Base-by-base conservation (phyloP, 1,284 basidiomycete genomes). In the Malassezia yamatoensis region DNA sequence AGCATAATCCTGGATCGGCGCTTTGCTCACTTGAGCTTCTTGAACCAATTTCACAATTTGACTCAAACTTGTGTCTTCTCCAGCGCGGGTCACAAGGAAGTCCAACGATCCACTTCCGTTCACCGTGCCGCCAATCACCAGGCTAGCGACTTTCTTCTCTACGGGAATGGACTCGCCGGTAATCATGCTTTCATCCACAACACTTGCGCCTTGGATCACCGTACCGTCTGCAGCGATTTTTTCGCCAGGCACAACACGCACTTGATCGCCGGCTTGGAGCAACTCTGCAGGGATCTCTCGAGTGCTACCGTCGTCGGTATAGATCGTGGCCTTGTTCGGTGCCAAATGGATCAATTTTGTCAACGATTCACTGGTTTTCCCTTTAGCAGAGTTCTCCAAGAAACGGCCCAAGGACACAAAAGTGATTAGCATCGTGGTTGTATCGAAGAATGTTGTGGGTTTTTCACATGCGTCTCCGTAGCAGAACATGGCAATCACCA, bases 41-140 rank as follows among this genome's bases (percentile, higher is more conserved):
- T 96, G 90, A 59, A 99, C 94, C 54, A 98, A 84, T 68, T 84
- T 85, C 60, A 98, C 93, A 61, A 99, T 96, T 77, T 98, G 94
- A 2, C 89, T 82, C 5, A 99, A 81, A 0, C 91, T 89, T 0
- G 94, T 96, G 73, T 98, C 91, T 66, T 90, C 87, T 46, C 94
- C 94, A 1, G 94, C 90, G 20, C 90, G 85, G 1, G 88, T 90
- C 63, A 99, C 90, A 34, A 84, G 77, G 84, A 98, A 91, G 72
- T 98, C 90, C 75, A 98, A 88, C 0, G 90, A 89, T 11, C 94
- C 94, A 4, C 90, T 80, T 0, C 90, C 89, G 68, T 99, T 99
- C 73, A 99, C 85, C 0, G 94, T 98, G 2, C 94, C 94, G 12
- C 93, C 94, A 60, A 96, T 94, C 52, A 96, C 90, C 41, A 76